Evolutionary conservation across 192 early-diverging fungal species (phyloP), one percentile per base, ranked within the genome.

Genomic region (Umbelopsis sp.): DNA sequence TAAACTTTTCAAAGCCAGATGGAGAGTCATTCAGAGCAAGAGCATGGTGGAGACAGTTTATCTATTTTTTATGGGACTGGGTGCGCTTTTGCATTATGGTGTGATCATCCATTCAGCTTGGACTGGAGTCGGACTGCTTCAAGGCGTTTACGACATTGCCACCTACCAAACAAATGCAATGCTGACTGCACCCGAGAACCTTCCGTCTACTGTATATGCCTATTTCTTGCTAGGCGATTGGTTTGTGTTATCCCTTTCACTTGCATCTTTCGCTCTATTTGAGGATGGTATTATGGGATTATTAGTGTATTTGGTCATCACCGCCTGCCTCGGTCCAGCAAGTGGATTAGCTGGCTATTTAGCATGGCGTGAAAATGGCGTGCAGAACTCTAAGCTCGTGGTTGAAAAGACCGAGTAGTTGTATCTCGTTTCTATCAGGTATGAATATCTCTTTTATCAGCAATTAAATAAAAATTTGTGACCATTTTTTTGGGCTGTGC

Each of bases 1-100:
- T 35, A 61, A 61, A 35, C 33, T 61, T 12, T 61, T 61, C 30
- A 61, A 61, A 30, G 55, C 55, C 33, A 25, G 55, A n/a, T 61
- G 55, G 55, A 61, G 55, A 33, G 30, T 25, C 12, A 61, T 61
- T 35, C 55, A 61, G 16, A 61, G 55, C 13, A 61, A 61, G 27
- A 61, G 55, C 18, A 61, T 35, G 27, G 55, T 61, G 27, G 55
- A 61, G 30, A 61, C 55, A 35, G 11, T n/a, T 0, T 61, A 61
- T 16, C 55, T 61, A 4, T 61, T 61, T 3, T 5, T 25, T 16
- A 61, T 61, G 55, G 55, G 13, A 15, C 27, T 61, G 0, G 55
- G 55, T 8, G n/a, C 30, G 3, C 27, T 61, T n/a, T 22, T 61
- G 25, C 55, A 61, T 18, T 61, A 61, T 18, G 55, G 55, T 16